These are phyloP conservation scores for Luffa aegyptiaca DNA, from an alignment of 306 rosid genomes.

Conservation along the genomic window DNA sequence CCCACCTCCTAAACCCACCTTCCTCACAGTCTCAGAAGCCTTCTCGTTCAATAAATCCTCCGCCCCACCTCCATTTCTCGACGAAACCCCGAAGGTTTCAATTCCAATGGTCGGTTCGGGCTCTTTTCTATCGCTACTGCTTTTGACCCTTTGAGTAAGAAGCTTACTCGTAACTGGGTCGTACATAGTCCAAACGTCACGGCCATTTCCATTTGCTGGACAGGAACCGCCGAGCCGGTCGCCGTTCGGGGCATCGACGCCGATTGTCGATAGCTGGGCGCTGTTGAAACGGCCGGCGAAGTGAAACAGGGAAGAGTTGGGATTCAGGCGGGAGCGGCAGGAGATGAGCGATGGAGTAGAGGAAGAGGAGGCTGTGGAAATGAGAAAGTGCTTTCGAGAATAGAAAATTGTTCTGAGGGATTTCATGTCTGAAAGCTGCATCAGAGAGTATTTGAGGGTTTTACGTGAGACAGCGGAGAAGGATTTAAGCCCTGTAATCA, in stretches of 20 bases:
- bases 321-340: conserved; percentile 17
- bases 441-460: neutral
- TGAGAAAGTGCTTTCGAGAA: conserved; percentile 22
- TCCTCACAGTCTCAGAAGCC: conserved; percentile 15
- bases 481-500: neutral
- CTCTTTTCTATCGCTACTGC: neutral
- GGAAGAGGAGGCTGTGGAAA: conserved; percentile 6
- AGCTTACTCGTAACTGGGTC: conserved; percentile 11
- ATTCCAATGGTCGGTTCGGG: conserved; percentile 7
- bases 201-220: neutral
- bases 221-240: neutral
- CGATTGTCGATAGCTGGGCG: conserved; percentile 11
- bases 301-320: conserved; percentile 23
- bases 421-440: conserved; percentile 33
- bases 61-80: conserved; percentile 1
- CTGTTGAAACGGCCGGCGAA: conserved; percentile 14
- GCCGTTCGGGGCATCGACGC: conserved; percentile 9
- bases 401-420: conserved; percentile 38
- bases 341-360: conserved; percentile 21
- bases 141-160: neutral
- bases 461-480: neutral
- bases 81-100: conserved; percentile 4
- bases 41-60: neutral
- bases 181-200: conserved; percentile 37
- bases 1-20: conserved; percentile 14